A percentile compares a stretch with the other conserved stretches of the same genome.
Conservation (phyloP, 2,329 filamentous ascomycete genomes). For the Colletotrichum cordylinicola region DNA sequence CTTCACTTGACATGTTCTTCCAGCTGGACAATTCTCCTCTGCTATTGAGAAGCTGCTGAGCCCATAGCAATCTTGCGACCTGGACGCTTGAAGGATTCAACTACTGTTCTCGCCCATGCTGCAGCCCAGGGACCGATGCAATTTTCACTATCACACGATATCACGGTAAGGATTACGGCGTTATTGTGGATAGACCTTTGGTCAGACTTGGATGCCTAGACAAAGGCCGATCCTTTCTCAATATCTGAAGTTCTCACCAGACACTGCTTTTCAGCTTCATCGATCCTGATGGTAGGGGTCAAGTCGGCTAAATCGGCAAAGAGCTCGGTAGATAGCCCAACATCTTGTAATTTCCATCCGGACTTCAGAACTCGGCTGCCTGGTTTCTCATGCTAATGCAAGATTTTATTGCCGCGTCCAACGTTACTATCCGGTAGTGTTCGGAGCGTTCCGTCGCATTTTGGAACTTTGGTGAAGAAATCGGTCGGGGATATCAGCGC, state of each 20-base stretch:
- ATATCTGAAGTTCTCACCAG: not conserved
- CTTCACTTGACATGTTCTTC: rapidly evolving
- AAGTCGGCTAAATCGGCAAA: not conserved
- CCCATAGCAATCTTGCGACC: rapidly evolving
- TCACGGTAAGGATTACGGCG: not conserved
- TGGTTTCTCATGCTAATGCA: not conserved
- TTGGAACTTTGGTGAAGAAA: not conserved
- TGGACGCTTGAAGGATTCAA: not conserved
- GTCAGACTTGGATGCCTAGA: not conserved
- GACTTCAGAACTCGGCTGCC: not conserved
- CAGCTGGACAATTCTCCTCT: not conserved
- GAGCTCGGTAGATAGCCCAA: not conserved
- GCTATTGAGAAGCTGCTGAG: not conserved
- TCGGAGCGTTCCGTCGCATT: not conserved
- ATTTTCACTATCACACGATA: not conserved
- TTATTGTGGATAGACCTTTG: not conserved
- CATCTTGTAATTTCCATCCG: not conserved
- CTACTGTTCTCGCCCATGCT: not conserved
- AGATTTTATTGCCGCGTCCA: not conserved
- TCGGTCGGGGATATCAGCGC: not conserved
- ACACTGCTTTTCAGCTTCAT: not conserved
- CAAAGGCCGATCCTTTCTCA: not conserved
- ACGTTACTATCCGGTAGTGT: not conserved
- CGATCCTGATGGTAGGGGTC: not conserved
- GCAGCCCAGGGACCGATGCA: not conserved